These are phyloP conservation scores for Mycena leptocephala DNA, from an alignment of 768 basidiomycete species.

Conservation along the genomic window DNA sequence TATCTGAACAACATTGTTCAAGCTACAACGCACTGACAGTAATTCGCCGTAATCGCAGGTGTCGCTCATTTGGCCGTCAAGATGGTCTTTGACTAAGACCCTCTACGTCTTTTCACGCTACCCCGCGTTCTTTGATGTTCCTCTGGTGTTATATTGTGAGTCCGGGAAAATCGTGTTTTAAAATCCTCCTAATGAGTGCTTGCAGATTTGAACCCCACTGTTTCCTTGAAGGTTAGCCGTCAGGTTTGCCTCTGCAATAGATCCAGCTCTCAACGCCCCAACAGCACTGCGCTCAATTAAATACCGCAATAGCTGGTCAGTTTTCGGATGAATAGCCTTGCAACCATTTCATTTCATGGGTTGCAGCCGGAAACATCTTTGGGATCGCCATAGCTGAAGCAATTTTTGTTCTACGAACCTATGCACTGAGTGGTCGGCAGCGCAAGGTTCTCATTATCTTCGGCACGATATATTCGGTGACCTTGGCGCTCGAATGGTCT, in stretches of 20 bases:
- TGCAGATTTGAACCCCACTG: no score
- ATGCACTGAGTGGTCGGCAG: constrained; percentile 21
- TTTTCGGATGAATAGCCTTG: no score
- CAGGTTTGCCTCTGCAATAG: no score
- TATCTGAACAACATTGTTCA: not conserved
- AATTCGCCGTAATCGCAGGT: not conserved
- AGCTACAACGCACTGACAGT: not conserved
- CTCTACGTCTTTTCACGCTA: constrained; percentile 6
- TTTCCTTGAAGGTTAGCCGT: no score
- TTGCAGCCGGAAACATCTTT: not conserved
- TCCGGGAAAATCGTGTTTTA: no score
- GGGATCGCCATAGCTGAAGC: constrained; percentile 26
- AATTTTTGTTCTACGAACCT: constrained; percentile 28
- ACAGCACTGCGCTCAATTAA: constrained; percentile 7
- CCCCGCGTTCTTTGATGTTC: not conserved
- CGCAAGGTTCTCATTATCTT: not conserved
- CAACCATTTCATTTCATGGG: not conserved
- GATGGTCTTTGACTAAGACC: not conserved
- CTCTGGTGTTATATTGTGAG: no score
- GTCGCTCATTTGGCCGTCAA: constrained; percentile 12
- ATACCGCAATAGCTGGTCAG: not conserved
- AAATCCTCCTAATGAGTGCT: no score
- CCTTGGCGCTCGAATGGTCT: no score
- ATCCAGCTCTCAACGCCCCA: not conserved
- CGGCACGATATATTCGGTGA: not conserved